Percentiles rank a stretch among this genome's conserved stretches.
Evolutionary conservation across 805 yeast genomes (phyloP).

Genomic region (Spathaspora girioi): DNA sequence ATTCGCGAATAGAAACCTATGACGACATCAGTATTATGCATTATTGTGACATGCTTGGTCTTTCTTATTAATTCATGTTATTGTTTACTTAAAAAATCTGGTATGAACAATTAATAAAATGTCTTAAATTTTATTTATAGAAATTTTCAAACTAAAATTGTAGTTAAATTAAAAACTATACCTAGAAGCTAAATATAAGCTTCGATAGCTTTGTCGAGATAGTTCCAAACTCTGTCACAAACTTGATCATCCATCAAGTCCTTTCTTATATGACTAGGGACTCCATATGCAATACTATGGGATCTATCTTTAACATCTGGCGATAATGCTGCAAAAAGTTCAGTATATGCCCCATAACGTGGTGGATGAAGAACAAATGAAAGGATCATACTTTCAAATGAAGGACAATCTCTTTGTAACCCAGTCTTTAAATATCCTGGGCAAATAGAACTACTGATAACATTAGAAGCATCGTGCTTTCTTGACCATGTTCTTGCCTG

Average conservation of each 20-base stretch:
- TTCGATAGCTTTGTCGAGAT: conserved; percentile 2
- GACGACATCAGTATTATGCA: too few relatives aligned
- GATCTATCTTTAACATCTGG: conserved; percentile 32
- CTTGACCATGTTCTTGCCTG: conserved; percentile 33
- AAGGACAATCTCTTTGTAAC: conserved; percentile 19
- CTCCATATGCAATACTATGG: conserved; percentile 36
- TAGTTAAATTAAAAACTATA: background rate
- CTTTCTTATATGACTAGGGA: background rate
- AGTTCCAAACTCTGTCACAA: conserved; percentile 3
- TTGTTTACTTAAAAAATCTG: too few relatives aligned
- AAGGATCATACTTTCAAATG: background rate
- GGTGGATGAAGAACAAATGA: conserved; percentile 15
- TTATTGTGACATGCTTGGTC: too few relatives aligned
- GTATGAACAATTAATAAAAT: too few relatives aligned
- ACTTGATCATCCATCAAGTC: background rate
- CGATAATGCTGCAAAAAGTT: conserved; percentile 37
- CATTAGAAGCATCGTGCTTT: conserved; percentile 20
- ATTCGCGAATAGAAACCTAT: too few relatives aligned
- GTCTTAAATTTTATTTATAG: too few relatives aligned
- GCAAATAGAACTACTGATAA: conserved; percentile 32
- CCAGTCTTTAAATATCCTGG: conserved; percentile 40
- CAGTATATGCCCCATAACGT: conserved; percentile 42
- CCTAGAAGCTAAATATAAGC: background rate
- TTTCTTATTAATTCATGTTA: too few relatives aligned
- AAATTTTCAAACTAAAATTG: background rate